A percentile compares a stretch with the other conserved stretches of the same genome.
These are phyloP conservation scores for Lactifluus subvellereus DNA, from an alignment of 768 basidiomycete genomes.

Conservation along the genomic window DNA sequence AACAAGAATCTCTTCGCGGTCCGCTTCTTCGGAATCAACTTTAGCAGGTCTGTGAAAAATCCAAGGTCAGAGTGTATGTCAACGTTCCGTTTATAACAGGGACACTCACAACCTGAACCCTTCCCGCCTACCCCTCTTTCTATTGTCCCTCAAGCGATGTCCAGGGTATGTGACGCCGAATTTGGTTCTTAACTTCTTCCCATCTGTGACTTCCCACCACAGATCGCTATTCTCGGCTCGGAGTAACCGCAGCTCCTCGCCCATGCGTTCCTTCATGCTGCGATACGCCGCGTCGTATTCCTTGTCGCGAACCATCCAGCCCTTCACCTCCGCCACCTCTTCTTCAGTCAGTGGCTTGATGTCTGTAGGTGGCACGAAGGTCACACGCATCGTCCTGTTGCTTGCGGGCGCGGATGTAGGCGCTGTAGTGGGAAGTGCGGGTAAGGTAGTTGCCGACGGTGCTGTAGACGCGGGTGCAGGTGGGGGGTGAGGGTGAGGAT, in stretches of 20 bases:
- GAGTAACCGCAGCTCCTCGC: slow-evolving; percentile 42
- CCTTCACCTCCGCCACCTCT: slow-evolving; percentile 50
- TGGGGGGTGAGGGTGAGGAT: slow-evolving; percentile 5
- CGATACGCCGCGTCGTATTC: slow-evolving; percentile 48
- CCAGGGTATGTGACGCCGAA: slow-evolving; percentile 55
- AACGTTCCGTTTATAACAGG: slow-evolving; percentile 3
- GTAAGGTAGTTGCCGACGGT: slow-evolving; percentile 25
- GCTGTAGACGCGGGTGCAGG: slow-evolving; percentile 25
- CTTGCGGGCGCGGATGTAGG: slow-evolving; percentile 44
- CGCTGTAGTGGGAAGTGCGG: slow-evolving; percentile 38
- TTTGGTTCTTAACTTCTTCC: slow-evolving; percentile 35
- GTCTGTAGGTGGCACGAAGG: slow-evolving; percentile 52
- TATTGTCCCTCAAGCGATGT: slow-evolving; percentile 39
- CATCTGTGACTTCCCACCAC: slow-evolving; percentile 64
- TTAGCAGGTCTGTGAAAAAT: slow-evolving; percentile 49
- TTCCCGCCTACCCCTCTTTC: slow-evolving; percentile 54
- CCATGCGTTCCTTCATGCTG: slow-evolving; percentile 47
- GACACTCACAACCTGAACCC: slow-evolving; percentile 71
- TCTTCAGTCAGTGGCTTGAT: slow-evolving; percentile 42
- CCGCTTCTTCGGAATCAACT: slow-evolving; percentile 48
- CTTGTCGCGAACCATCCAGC: slow-evolving; percentile 61
- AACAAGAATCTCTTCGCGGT: slow-evolving; percentile 74
- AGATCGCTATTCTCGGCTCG: slow-evolving; percentile 40
- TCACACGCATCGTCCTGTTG: slow-evolving; percentile 53
- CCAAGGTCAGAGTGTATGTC: background rate